Conservation (phyloP, 2,329 filamentous ascomycete genomes). For the Tricladium varicosporioides region DNA sequence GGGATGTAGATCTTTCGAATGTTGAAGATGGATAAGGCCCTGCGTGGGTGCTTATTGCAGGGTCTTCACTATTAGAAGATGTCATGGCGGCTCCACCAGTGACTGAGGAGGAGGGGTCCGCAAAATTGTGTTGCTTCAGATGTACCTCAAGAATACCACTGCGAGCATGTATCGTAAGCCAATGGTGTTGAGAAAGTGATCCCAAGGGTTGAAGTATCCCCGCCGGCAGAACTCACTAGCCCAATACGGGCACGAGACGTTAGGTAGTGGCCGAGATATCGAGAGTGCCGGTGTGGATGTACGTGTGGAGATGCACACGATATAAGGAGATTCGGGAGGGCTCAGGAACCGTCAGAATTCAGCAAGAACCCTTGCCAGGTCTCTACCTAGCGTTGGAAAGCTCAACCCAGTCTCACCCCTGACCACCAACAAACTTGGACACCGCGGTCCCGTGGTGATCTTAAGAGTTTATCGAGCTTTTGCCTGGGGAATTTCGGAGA, state of each 20-base stretch:
- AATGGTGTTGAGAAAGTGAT: background rate
- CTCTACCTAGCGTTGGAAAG: background rate
- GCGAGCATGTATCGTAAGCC: background rate
- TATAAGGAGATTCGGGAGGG: slow-evolving; percentile 9
- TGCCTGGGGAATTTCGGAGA: slow-evolving; percentile 5
- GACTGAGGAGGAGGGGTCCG: background rate
- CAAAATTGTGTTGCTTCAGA: background rate
- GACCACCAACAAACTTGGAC: background rate
- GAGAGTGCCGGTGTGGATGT: slow-evolving; percentile 2
- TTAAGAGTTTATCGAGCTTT: slow-evolving; percentile 9
- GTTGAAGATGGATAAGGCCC: slow-evolving; percentile 8
- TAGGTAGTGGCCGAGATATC: slow-evolving; percentile 12
- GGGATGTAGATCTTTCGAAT: slow-evolving; percentile 3
- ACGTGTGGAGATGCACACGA: slow-evolving; percentile 13
- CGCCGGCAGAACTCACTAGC: slow-evolving; percentile 8
- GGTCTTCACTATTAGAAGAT: slow-evolving; percentile 10
- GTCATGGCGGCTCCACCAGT: slow-evolving; percentile 16
- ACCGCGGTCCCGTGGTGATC: slow-evolving; percentile 11
- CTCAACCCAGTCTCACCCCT: background rate
- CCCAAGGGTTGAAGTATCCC: background rate
- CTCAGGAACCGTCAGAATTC: slow-evolving; percentile 4
- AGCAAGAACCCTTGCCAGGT: slow-evolving; percentile 2
- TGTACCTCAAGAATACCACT: background rate
- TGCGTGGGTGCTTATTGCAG: slow-evolving; percentile 7
- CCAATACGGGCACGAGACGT: slow-evolving; percentile 8